Evolutionary conservation across 495 filamentous ascomycete species (phyloP).

Genomic region (Penicillium bialowiezense): DNA sequence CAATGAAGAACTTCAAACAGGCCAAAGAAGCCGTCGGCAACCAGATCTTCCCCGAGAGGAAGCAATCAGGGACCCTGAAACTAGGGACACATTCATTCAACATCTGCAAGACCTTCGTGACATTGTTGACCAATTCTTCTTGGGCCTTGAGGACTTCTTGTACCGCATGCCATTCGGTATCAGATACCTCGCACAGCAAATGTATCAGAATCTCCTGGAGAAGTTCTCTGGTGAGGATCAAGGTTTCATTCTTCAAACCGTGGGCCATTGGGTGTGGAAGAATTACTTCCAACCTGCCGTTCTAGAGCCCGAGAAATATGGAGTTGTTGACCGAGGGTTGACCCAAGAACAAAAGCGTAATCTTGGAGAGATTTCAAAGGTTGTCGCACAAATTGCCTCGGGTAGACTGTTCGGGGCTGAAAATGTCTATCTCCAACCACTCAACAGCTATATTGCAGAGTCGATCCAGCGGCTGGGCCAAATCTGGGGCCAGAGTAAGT

Average conservation of each 20-base stretch:
- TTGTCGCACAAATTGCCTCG: conserved; percentile 79
- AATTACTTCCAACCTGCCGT: conserved; percentile 91
- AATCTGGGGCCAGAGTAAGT: conserved; percentile 66
- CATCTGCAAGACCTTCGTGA: conserved; percentile 91
- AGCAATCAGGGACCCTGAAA: conserved; percentile 91
- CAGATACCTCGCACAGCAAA: conserved; percentile 83
- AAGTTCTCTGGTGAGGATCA: conserved; percentile 79
- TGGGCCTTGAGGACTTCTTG: conserved; percentile 74
- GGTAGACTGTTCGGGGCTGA: conserved; percentile 89
- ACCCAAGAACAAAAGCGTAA: conserved; percentile 93
- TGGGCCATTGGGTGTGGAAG: conserved; percentile 88
- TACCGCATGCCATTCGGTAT: conserved; percentile 91
- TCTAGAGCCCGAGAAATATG: conserved; percentile 80
- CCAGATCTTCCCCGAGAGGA: conserved; percentile 84
- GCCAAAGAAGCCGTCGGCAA: conserved; percentile 71
- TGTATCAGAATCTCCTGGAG: conserved; percentile 70
- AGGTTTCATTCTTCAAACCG: conserved; percentile 73
- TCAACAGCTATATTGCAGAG: conserved; percentile 86
- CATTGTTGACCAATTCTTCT: conserved; percentile 85
- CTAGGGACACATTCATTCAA: conserved; percentile 84
- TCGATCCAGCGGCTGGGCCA: conserved; percentile 76
- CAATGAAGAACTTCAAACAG: conserved; percentile 93
- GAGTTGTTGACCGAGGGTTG: conserved; percentile 81
- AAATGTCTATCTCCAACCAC: conserved; percentile 90
- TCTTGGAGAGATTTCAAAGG: conserved; percentile 84